These are phyloP conservation scores for Fraxinus baroniana DNA, from an alignment of 305 asterid genomes.

Conservation along the genomic window DNA sequence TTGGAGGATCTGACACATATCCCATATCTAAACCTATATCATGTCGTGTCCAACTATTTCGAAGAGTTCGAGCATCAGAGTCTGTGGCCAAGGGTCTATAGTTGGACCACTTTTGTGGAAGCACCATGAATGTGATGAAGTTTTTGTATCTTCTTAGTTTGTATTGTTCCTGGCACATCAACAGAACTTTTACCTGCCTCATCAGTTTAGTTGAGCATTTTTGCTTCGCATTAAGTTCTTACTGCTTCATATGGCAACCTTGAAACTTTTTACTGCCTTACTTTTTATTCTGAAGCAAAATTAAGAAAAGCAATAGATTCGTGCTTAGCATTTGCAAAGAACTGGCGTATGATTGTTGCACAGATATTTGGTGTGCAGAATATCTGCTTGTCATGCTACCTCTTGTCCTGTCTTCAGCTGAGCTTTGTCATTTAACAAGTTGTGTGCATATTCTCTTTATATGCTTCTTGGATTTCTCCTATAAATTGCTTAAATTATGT, in stretches of 20 bases:
- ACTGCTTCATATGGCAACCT: constrained; percentile 9
- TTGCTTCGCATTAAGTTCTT: neutral
- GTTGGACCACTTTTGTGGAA: constrained; percentile 1
- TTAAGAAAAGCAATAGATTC: neutral
- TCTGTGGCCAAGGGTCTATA: neutral
- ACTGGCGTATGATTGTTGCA: neutral
- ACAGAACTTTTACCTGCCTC: constrained; percentile 8
- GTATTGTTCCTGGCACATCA: constrained; percentile 9
- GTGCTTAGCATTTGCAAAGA: constrained; percentile 16
- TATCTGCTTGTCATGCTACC: constrained; percentile 9
- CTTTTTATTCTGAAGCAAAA: constrained; percentile 18
- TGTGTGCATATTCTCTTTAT: constrained; percentile 22
- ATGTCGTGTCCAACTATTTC: too few species aligned
- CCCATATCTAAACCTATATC: too few species aligned
- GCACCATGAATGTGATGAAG: neutral
- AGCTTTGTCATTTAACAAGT: constrained; percentile 19
- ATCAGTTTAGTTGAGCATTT: neutral
- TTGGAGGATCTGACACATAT: too few species aligned
- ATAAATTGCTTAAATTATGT: constrained; percentile 22
- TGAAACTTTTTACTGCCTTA: constrained; percentile 19
- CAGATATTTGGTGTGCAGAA: constrained; percentile 19
- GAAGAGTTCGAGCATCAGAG: too few species aligned
- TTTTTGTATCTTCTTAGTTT: constrained; percentile 12
- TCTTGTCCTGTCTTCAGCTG: constrained; percentile 1
- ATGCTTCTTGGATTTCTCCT: constrained; percentile 21